Percentiles rank a stretch among this genome's conserved stretches.
Conservation (phyloP, 768 basidiomycete species). For the Pulveroboletus ravenelii region DNA sequence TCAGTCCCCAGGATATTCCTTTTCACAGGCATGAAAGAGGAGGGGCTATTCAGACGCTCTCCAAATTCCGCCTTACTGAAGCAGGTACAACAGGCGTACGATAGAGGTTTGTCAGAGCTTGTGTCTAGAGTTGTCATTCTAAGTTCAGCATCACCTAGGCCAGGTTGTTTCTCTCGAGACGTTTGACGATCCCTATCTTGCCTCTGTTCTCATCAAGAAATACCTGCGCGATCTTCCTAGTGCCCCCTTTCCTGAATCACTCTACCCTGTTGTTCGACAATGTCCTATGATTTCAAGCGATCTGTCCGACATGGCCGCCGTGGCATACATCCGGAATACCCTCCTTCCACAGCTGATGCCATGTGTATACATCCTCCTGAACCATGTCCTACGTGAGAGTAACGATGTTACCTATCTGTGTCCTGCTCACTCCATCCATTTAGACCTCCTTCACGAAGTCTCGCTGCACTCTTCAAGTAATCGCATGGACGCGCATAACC, state of each 20-base stretch:
- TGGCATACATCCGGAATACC: conserved; percentile 64
- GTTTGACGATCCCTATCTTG: conserved; percentile 74
- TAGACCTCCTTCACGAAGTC: conserved; percentile 79
- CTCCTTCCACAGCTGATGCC: conserved; percentile 65
- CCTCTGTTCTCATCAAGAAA: conserved; percentile 83
- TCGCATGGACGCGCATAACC: conserved; percentile 80
- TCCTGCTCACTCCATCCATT: conserved; percentile 2
- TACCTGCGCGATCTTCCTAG: conserved; percentile 76
- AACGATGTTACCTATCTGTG: not conserved
- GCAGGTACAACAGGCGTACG: conserved; percentile 80
- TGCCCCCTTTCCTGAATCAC: conserved; percentile 68
- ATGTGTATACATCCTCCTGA: conserved; percentile 71
- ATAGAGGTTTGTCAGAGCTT: conserved; percentile 49
- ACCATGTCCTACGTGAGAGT: conserved; percentile 57
- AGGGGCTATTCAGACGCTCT: conserved; percentile 81
- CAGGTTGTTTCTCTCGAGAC: conserved; percentile 74
- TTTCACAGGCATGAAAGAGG: conserved; percentile 51
- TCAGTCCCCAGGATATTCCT: not conserved
- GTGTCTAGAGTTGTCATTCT: not conserved
- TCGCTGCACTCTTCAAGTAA: conserved; percentile 63
- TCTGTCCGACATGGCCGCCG: conserved; percentile 50
- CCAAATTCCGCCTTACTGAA: conserved; percentile 64
- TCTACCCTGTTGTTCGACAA: conserved; percentile 60
- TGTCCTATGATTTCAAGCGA: conserved; percentile 60
- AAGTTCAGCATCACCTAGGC: conserved; percentile 36